A percentile compares a stretch with the other conserved stretches of the same genome.
Conservation (phyloP, 805 yeast genomes). For the Kluyveromyces nonfermentans region DNA sequence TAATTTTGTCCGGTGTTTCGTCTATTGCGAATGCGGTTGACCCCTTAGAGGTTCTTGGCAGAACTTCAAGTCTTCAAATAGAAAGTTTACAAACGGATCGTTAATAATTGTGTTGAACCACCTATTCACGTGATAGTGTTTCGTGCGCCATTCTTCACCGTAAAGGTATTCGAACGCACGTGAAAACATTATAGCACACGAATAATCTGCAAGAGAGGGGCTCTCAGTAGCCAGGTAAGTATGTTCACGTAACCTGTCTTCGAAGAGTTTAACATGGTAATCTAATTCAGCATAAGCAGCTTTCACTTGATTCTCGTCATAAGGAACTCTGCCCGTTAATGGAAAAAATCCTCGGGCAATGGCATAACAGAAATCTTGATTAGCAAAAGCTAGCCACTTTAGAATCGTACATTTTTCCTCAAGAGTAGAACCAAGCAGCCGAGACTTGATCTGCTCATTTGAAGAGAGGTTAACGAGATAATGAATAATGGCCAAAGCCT, state of each 20-base stretch:
- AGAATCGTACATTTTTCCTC: conserved; percentile 34
- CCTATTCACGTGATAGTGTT: conserved; percentile 54
- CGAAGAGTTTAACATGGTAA: conserved; percentile 36
- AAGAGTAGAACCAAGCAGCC: conserved; percentile 43
- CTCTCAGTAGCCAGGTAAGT: conserved; percentile 67
- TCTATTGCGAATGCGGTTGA: no score
- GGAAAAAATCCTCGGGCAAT: conserved; percentile 47
- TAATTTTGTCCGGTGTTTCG: no score
- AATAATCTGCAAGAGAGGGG: conserved; percentile 56
- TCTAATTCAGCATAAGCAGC: conserved; percentile 34
- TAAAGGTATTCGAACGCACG: conserved; percentile 52
- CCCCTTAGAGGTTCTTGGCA: conserved; percentile 60
- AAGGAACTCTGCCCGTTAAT: conserved; percentile 55
- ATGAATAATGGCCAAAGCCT: conserved; percentile 53
- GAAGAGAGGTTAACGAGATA: conserved; percentile 38
- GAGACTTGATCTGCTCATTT: no score
- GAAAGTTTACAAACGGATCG: conserved; percentile 38
- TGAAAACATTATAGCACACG: conserved; percentile 37
- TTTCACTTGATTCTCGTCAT: conserved; percentile 63
- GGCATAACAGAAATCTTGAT: conserved; percentile 50
- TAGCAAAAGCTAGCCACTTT: conserved; percentile 71
- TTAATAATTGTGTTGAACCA: conserved; percentile 54
- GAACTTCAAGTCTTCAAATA: conserved; percentile 45
- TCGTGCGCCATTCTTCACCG: conserved; percentile 56
- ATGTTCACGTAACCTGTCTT: conserved; percentile 47